Evolutionary conservation across 441 rosid genomes (phyloP).

Genomic region (Populus hybrid): DNA sequence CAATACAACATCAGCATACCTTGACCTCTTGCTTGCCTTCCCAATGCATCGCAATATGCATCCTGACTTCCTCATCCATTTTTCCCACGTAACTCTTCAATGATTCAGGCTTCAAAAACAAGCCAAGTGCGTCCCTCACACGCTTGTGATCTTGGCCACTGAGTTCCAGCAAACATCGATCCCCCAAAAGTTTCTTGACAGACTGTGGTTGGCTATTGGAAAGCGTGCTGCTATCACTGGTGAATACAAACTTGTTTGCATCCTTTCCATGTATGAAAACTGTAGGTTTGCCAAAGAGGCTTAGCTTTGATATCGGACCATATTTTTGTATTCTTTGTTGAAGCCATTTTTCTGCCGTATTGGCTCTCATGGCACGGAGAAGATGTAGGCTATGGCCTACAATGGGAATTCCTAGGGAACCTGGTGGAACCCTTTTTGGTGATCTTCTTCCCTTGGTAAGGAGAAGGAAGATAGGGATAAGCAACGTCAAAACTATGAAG

Average conservation of each 20-base stretch:
- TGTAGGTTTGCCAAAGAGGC: constrained; percentile 42
- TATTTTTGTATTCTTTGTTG: not conserved
- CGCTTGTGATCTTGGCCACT: constrained; percentile 40
- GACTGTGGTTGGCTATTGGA: constrained; percentile 37
- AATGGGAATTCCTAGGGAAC: constrained; percentile 54
- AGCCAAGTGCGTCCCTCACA: constrained; percentile 33
- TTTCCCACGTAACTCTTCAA: constrained; percentile 38
- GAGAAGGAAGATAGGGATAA: constrained; percentile 31
- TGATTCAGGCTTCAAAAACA: constrained; percentile 43
- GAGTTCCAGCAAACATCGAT: constrained; percentile 32
- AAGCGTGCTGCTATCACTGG: constrained; percentile 27
- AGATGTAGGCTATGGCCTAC: constrained; percentile 49
- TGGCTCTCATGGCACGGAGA: constrained; percentile 41
- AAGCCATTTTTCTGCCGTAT: constrained; percentile 45
- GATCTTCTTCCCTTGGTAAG: constrained; percentile 18
- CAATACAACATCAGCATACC: constrained; percentile 15
- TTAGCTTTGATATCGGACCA: constrained; percentile 49
- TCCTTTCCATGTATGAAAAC: constrained; percentile 44
- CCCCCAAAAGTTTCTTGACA: constrained; percentile 28
- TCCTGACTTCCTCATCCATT: constrained; percentile 41
- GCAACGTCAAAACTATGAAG: constrained; percentile 22
- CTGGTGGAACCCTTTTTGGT: constrained; percentile 37
- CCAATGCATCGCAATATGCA: constrained; percentile 37
- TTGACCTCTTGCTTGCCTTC: constrained; percentile 34
- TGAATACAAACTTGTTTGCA: constrained; percentile 49